Base-by-base conservation (phyloP, 2,329 filamentous ascomycete genomes). In the Sclerotiophoma versabilis region DNA sequence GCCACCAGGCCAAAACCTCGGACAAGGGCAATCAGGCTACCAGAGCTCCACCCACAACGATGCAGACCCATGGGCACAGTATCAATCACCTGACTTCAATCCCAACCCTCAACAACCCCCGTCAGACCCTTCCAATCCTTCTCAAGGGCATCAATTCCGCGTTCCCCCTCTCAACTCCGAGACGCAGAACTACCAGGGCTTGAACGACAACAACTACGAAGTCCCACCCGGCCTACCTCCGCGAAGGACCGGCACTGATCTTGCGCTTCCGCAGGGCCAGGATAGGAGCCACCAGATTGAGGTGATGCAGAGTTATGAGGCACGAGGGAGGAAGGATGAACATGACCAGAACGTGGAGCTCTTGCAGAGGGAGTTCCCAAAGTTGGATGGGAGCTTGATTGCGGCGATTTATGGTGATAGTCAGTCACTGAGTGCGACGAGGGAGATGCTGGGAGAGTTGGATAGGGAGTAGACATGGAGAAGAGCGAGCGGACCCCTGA, bases 381-480 rank as follows among this genome's bases (percentile, higher is more conserved):
- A 62, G n/a, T 62, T 79, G n/a, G 77, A 80, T 61, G 72, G 74
- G 2, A 75, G 70, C 50, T 56, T 80, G 62, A 76, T 80, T 56
- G 77, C 77, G 10, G 77, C 77, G n/a, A 71, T 80, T 36, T 80
- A 79, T 56, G 69, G 71, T 6, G 77, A 80, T 58, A 72, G 69
- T 22, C 71, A 77, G 64, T 73, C 68, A 57, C 49, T 78, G 59
- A 71, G 71, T 17, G 76, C 72, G n/a, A 76, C 76, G 52, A 70
- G 77, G 58, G 77, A 80, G 67, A 77, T 78, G 76, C 62, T 80
- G 54, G 65, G 70, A 34, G 77, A 77, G 62, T 59, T 80, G 61
- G 61, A 63, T 23, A 46, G 37, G 42, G 47, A 54, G 39, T 37
- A 45, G 17, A 15, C 5, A n/a, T 33, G 14, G 9, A 12, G 8